phyloP scores from a whole-genome alignment of 257 asterid species.

The Forsythia viridissima region DNA sequence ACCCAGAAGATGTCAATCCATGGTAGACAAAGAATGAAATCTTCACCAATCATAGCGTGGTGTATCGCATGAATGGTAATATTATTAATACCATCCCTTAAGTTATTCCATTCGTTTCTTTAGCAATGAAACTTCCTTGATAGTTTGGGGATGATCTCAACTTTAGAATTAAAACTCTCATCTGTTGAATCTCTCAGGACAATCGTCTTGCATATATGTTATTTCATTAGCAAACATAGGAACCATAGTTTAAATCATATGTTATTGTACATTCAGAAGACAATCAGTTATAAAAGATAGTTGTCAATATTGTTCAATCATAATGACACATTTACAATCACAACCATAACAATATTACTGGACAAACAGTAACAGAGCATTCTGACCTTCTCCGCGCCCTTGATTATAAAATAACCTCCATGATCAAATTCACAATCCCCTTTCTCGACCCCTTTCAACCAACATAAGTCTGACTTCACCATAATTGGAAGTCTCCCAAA shows the following conservation, averaged over 20 bases:
- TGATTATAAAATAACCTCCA: constrained; percentile 89
- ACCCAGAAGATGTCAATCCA: not conserved
- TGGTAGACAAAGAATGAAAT: not conserved
- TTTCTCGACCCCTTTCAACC: constrained; percentile 55
- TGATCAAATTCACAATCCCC: constrained; percentile 80
- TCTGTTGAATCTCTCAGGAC: not conserved
- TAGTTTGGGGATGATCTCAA: not conserved
- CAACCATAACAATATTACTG: not conserved
- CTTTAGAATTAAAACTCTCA: not conserved
- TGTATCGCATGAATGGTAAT: not conserved
- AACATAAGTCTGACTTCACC: constrained; percentile 82
- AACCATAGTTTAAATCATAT: not conserved
- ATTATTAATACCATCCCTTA: not conserved
- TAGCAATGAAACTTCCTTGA: not conserved
- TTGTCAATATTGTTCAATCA: no score
- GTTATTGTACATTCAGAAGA: not conserved
- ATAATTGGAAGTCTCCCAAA: constrained; percentile 89
- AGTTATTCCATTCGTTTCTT: no score
- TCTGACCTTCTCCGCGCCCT: constrained; percentile 96
- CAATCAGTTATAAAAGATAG: no score
- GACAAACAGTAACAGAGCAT: constrained; percentile 11
- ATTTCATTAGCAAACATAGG: not conserved
- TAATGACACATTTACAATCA: not conserved
- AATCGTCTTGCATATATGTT: not conserved
- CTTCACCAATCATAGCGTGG: not conserved